A percentile compares a stretch with the other conserved stretches of the same genome.
These are phyloP conservation scores for Xylaria sp. DNA, from an alignment of 2,329 filamentous ascomycete species.

Conservation along the genomic window DNA sequence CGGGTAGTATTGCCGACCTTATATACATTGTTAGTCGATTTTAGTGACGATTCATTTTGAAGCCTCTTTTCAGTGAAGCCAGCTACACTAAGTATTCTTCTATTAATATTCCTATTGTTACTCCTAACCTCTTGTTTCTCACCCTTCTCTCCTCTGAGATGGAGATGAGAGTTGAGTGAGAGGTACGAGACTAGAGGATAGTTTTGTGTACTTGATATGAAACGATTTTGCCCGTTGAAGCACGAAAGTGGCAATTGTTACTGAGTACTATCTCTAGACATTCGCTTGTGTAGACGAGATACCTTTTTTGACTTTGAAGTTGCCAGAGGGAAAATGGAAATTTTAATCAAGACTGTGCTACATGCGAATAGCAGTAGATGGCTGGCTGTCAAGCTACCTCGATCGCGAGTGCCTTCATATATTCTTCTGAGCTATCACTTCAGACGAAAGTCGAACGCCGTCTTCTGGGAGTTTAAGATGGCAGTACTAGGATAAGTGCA, in stretches of 20 bases:
- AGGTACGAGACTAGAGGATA: too few relatives aligned
- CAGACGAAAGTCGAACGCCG: background rate
- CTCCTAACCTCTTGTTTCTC: background rate
- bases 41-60: background rate
- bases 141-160: background rate
- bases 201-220: background rate
- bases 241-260: too few relatives aligned
- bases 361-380: background rate
- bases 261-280: background rate
- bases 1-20: background rate
- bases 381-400: background rate
- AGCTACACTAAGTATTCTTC: background rate
- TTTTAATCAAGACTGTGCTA: background rate
- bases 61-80: background rate
- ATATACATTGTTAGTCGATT: background rate
- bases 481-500: background rate
- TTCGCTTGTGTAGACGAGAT: background rate
- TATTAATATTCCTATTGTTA: background rate
- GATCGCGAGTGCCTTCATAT: background rate
- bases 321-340: background rate
- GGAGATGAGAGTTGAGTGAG: background rate
- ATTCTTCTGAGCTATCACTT: background rate
- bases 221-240: background rate
- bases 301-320: background rate
- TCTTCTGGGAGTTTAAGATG: background rate